These are phyloP conservation scores for Pseudohyphozyma bogoriensis DNA, from an alignment of 768 basidiomycete species.

Conservation along the genomic window DNA sequence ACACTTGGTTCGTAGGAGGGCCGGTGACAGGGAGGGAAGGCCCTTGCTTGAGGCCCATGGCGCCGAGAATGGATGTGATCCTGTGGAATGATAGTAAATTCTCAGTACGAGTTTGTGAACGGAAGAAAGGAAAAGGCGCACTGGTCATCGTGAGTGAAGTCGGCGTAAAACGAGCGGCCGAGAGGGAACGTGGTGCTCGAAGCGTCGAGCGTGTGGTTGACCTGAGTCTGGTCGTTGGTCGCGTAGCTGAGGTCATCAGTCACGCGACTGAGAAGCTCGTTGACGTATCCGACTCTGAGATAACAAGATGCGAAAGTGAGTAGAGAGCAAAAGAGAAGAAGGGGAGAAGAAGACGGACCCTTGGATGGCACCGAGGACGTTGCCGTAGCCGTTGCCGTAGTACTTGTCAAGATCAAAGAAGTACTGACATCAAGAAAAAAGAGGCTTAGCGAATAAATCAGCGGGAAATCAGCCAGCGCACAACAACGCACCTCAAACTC, in stretches of 20 bases:
- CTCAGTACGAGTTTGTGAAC: neutral
- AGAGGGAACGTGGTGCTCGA: slow-evolving; percentile 62
- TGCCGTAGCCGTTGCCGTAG: slow-evolving; percentile 43
- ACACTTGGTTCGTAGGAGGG: slow-evolving; percentile 36
- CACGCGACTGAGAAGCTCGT: slow-evolving; percentile 76
- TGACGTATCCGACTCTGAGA: slow-evolving; percentile 76
- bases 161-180: slow-evolving; percentile 48
- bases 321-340: slow-evolving; percentile 24
- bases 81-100: slow-evolving; percentile 3
- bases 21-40: slow-evolving; percentile 30
- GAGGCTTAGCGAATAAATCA: neutral
- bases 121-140: neutral
- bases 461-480: slow-evolving; percentile 41
- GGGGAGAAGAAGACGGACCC: slow-evolving; percentile 6
- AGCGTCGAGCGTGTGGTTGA: slow-evolving; percentile 49
- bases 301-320: slow-evolving; percentile 33
- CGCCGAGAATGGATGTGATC: slow-evolving; percentile 64
- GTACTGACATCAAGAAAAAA: slow-evolving; percentile 3
- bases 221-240: slow-evolving; percentile 8
- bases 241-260: slow-evolving; percentile 39
- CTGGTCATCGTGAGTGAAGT: slow-evolving; percentile 78
- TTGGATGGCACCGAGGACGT: neutral
- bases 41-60: slow-evolving; percentile 50
- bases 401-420: slow-evolving; percentile 64
- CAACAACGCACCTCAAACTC: slow-evolving; percentile 45